A percentile compares a stretch with the other conserved stretches of the same genome.
These are phyloP conservation scores for Pyrenochaeta sp. DNA, from an alignment of 2,329 filamentous ascomycete species.

Conservation along the genomic window DNA sequence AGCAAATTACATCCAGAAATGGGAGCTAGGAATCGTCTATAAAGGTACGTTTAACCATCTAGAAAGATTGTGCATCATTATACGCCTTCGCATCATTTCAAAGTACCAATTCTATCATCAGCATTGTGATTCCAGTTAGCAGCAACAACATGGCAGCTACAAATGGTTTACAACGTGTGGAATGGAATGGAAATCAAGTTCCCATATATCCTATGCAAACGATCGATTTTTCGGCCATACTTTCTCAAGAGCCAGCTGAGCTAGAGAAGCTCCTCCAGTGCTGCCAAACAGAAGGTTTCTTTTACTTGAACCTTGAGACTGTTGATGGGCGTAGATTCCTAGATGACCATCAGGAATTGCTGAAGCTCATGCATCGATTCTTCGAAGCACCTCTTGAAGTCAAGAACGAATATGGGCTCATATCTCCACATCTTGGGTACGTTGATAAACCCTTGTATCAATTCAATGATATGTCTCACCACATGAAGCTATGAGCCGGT, in stretches of 20 bases:
- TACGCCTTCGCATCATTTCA: too few species aligned
- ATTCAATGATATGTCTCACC: too few species aligned
- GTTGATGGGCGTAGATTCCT: slow-evolving; percentile 64
- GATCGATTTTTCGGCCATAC: slow-evolving; percentile 61
- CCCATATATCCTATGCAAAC: slow-evolving; percentile 51
- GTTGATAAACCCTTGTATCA: too few species aligned
- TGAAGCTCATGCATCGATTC: slow-evolving; percentile 65
- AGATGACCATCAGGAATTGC: slow-evolving; percentile 61
- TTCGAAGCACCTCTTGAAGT: slow-evolving; percentile 62
- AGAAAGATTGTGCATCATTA: too few species aligned
- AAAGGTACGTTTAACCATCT: too few species aligned
- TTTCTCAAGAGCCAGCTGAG: slow-evolving; percentile 64
- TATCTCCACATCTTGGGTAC: slow-evolving; percentile 61
- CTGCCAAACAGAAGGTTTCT: slow-evolving; percentile 64
- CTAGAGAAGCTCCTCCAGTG: slow-evolving; percentile 60
- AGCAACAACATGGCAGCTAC: slow-evolving; percentile 33
- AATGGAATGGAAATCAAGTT: slow-evolving; percentile 43
- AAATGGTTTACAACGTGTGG: slow-evolving; percentile 32
- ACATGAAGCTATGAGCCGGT: slow-evolving; percentile 41
- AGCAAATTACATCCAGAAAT: too few species aligned
- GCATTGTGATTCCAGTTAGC: too few species aligned
- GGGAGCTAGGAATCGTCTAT: too few species aligned
- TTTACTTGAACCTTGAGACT: slow-evolving; percentile 63
- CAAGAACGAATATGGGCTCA: slow-evolving; percentile 66
- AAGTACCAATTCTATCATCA: too few species aligned